Base-by-base conservation (phyloP, 768 basidiomycete genomes). In the Cystobasidium tubakii region DNA sequence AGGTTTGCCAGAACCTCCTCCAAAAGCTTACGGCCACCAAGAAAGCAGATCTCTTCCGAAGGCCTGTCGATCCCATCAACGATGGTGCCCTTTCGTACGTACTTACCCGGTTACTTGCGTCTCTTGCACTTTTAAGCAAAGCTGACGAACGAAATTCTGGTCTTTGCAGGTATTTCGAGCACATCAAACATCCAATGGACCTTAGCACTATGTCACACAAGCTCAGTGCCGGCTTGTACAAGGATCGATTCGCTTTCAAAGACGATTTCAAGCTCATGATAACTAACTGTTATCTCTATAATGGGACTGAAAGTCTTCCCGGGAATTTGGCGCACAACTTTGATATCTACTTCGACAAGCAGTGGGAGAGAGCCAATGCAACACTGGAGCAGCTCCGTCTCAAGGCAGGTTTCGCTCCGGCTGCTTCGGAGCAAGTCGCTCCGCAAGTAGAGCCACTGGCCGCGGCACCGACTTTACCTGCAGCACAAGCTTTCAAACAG, bases 131-230 rank as follows among this genome's bases (percentile, higher is more conserved):
- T 50, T 21, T 27, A 23, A 2, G 13, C 27, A 3, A 15, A 27
- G 10, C 33, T 60, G 33, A 29, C 23, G 57, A 3, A 25, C 12
- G 13, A 4, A 9, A 9, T 31, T 17, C 27, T 13, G 39, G 39
- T 6, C 15, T 15, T 39, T 39, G 39, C 19, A 67, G 66, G 90
- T 95, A 80, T 81, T 92, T 92, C 78, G 88, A 90, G 66, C 82
- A 93, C 73, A 88, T 99, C 81, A 90, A 90, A 81, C 85, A 89
- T 13, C 95, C 96, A 0, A 97, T 99, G 91, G 96, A 99, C 79
- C 84, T 98, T 21, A 88, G 88, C 65, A 92, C 93, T 0, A 90
- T 95, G 84, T 84, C 85, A 31, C 89, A 89, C 43, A 97, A 95
- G 80, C 83, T 98, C 13, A 88, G 90, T 77, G 87, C 86, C 71